These are phyloP conservation scores for Truncatella angustata DNA, from an alignment of 2,329 filamentous ascomycete species.

Conservation along the genomic window DNA sequence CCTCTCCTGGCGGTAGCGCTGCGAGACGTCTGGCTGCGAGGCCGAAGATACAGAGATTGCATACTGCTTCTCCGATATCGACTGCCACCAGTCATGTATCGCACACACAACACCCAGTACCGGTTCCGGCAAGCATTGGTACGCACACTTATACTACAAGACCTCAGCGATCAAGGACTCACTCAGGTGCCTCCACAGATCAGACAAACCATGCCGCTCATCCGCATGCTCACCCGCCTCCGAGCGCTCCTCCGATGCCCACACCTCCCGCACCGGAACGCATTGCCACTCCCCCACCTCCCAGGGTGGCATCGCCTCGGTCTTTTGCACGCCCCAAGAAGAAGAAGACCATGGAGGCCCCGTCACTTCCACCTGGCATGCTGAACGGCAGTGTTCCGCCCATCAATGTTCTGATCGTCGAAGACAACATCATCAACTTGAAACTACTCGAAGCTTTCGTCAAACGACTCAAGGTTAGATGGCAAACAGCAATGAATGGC, in stretches of 20 bases:
- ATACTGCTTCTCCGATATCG: constrained; percentile 70
- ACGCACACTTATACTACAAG: constrained; percentile 38
- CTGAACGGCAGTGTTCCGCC: constrained; percentile 84
- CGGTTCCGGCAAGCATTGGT: constrained; percentile 32
- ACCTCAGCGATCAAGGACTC: constrained; percentile 52
- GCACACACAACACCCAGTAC: constrained; percentile 29
- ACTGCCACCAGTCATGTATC: constrained; percentile 54
- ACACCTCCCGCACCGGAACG: constrained; percentile 54
- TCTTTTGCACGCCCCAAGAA: constrained; percentile 47
- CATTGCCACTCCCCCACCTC: constrained; percentile 52
- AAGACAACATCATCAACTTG: constrained; percentile 98
- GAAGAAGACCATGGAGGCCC: constrained; percentile 47
- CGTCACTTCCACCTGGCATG: constrained; percentile 57
- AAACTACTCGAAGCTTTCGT: constrained; percentile 93
- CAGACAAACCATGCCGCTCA: constrained; percentile 36
- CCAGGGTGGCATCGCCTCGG: constrained; percentile 48
- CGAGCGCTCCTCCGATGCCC: constrained; percentile 49
- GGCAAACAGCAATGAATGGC: constrained; percentile 96
- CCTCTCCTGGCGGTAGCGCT: constrained; percentile 76
- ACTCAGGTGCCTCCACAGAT: constrained; percentile 57
- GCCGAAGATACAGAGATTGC: constrained; percentile 60
- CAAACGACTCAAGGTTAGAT: constrained; percentile 91
- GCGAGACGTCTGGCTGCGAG: constrained; percentile 39
- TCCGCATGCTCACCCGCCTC: constrained; percentile 15
- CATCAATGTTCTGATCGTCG: constrained; percentile 95